Evolutionary conservation across 2,329 filamentous ascomycete genomes (phyloP).

Genomic region (Venturiaceae sp.): DNA sequence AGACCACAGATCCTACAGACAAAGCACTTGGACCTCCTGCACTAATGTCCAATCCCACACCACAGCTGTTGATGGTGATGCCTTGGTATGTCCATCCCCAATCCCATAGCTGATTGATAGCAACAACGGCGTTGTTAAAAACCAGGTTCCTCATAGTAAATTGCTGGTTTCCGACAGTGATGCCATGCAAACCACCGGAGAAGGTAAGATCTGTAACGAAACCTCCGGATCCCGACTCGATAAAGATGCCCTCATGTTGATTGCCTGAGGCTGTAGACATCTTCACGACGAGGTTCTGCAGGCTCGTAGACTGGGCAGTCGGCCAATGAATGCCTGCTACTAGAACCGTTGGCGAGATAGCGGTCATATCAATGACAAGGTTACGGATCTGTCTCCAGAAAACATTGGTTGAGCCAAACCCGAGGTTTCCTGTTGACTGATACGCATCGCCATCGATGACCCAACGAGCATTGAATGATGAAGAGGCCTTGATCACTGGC

Average conservation of each 20-base stretch:
- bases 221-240: constrained; percentile 33
- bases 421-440: constrained; percentile 18
- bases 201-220: constrained; percentile 37
- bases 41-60: constrained; percentile 39
- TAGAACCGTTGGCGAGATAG: constrained; percentile 10
- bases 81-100: constrained; percentile 40
- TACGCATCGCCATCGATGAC: constrained; percentile 23
- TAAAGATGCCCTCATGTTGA: constrained; percentile 34
- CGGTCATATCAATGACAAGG: constrained; percentile 22
- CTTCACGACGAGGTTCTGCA: constrained; percentile 49
- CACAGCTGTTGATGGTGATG: constrained; percentile 35
- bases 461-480: constrained; percentile 21
- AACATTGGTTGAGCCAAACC: constrained; percentile 26
- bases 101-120: constrained; percentile 38
- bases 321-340: constrained; percentile 53
- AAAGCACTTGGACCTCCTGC: no score
- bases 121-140: constrained; percentile 38
- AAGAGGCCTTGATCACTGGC: constrained; percentile 15
- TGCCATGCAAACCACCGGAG: constrained; percentile 23
- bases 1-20: no score
- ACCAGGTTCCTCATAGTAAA: constrained; percentile 49
- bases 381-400: constrained; percentile 52
- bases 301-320: constrained; percentile 49
- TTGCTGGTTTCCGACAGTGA: constrained; percentile 35
- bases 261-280: constrained; percentile 32